phyloP scores from a whole-genome alignment of 495 filamentous ascomycete species.

The Tricharina praecox region DNA sequence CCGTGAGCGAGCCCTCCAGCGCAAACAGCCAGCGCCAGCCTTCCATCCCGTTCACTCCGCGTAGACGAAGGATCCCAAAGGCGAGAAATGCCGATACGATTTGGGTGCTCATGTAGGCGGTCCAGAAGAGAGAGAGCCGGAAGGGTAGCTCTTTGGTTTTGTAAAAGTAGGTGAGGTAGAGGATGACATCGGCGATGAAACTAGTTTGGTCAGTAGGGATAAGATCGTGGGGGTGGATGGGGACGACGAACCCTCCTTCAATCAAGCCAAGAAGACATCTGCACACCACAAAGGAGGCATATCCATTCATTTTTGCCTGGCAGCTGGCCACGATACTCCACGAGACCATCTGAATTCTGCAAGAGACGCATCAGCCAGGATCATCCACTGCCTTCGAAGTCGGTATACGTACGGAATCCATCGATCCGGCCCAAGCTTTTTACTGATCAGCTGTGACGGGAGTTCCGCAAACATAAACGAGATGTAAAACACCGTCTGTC shows the following conservation, averaged over 20 bases:
- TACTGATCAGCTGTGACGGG: conserved; percentile 56
- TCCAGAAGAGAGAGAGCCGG: conserved; percentile 53
- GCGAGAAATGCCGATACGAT: conserved; percentile 56
- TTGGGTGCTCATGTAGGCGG: conserved; percentile 44
- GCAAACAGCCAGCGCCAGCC: conserved; percentile 64
- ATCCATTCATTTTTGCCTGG: conserved; percentile 45
- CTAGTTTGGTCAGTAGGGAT: conserved; percentile 5
- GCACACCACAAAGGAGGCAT: conserved; percentile 41
- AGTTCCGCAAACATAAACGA: conserved; percentile 52
- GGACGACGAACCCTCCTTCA: conserved; percentile 39
- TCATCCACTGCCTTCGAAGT: too few relatives aligned
- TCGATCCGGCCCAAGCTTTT: conserved; percentile 60
- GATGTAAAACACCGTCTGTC: conserved; percentile 54
- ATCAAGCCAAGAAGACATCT: conserved; percentile 53
- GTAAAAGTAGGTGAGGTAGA: conserved; percentile 67
- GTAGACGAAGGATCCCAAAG: conserved; percentile 53
- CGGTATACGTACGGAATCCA: too few relatives aligned
- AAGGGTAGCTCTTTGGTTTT: conserved; percentile 48
- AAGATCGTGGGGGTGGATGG: too few relatives aligned
- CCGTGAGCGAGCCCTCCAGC: conserved; percentile 39
- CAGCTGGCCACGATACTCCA: conserved; percentile 57
- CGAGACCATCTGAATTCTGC: conserved; percentile 58
- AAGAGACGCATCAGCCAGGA: too few relatives aligned
- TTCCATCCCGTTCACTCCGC: conserved; percentile 37
- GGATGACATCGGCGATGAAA: conserved; percentile 33